Conservation (phyloP, 108 stramenopile species). For the Cyclotella baltica region DNA sequence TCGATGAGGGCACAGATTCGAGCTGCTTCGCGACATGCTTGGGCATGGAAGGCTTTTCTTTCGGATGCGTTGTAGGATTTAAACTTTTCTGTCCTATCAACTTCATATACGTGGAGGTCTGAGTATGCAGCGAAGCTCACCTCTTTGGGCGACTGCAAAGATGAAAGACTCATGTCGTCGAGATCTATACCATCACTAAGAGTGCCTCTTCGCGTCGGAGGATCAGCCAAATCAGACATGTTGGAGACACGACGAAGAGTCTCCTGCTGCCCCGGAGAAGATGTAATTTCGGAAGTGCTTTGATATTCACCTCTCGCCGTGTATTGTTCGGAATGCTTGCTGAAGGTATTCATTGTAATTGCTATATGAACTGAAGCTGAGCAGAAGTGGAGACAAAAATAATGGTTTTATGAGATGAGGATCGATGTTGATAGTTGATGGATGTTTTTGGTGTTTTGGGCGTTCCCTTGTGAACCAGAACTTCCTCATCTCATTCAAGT, state of each 20-base stretch:
- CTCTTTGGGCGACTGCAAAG: not conserved
- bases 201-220: too few species aligned
- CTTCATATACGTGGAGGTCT: conserved; percentile 3
- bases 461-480: too few species aligned
- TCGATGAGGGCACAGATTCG: not conserved
- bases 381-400: too few species aligned
- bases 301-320: not conserved
- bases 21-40: not conserved
- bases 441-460: too few species aligned
- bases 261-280: not conserved
- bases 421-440: too few species aligned
- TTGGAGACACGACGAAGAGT: conserved; percentile 2
- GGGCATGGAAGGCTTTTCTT: not conserved
- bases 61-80: not conserved
- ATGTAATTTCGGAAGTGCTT: not conserved
- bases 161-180: conserved; percentile 9
- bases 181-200: not conserved
- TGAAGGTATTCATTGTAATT: too few species aligned
- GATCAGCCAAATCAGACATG: not conserved
- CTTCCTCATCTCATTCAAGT: too few species aligned
- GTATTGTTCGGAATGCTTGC: not conserved
- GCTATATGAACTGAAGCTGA: too few species aligned
- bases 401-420: too few species aligned
- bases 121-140: conserved; percentile 4
- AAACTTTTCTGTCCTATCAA: not conserved